Evolutionary conservation across 1,139 yeast genomes (phyloP), one percentile per base, ranked within the genome.

Genomic region (Lodderomyces theae): DNA sequence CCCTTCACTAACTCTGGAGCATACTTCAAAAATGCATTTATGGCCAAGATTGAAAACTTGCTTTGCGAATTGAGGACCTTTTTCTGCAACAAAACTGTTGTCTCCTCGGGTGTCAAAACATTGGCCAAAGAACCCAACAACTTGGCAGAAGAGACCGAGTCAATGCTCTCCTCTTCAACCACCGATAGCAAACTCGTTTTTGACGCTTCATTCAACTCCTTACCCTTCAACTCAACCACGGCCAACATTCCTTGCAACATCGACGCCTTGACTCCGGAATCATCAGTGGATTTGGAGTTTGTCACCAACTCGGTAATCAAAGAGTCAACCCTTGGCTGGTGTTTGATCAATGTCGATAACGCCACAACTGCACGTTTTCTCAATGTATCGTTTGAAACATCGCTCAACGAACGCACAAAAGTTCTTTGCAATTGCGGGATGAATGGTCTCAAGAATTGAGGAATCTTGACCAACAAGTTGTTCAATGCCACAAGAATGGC

Each of bases 341-440:
- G 81, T 51, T 82, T 84, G 54, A 92, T 86, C 57, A 92, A 74
- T 7, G 90, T 80, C 40, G 96, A 95, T 51, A 92, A 70, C 0
- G 97, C 97, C 52, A 74, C 77, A 29, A 95, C 97, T n/a, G 97
- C 96, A 49, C 95, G 78, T 4, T 80, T 63, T 53, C 97, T 77
- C 55, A 92, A 72, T 6, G 77, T 66, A 44, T 84, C 95, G 55
- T 82, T 86, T 1, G 73, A 57, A 3, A 85, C 73, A 64, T 92
- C 98, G 37, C 88, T 77, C 49, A 94, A 72, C 1, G 96, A 86
- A 60, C 95, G 86, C 36, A 94, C 95, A 68, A 92, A 94, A 1
- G 98, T 94, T 62, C 99, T 79, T 66, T 94, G 98, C 52, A 94
- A 73, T 69, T 94, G 99, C 8, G 99, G 99, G 63, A 92, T 80